A percentile compares a stretch with the other conserved stretches of the same genome.
Conservation (phyloP, 2,329 filamentous ascomycete species). For the Tolypocladium album region DNA sequence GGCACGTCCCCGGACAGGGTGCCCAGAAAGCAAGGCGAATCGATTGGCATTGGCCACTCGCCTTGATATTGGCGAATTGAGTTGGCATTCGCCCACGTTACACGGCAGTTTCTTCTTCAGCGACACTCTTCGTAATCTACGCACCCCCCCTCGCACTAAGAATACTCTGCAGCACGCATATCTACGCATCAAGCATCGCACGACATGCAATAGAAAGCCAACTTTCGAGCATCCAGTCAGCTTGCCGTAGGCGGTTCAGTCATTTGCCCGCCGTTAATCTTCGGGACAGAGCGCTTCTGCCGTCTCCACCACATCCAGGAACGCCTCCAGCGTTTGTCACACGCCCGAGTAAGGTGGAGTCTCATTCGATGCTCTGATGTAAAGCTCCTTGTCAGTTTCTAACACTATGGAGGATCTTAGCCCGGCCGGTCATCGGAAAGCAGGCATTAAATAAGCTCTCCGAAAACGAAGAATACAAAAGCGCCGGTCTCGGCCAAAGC, state of each 20-base stretch:
- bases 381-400: not conserved
- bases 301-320: not conserved
- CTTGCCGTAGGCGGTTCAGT: conserved; percentile 1
- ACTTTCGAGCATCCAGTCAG: conserved; percentile 1
- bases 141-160: not conserved
- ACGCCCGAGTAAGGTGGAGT: not conserved
- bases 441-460: not conserved
- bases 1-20: not conserved
- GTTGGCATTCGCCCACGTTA: conserved; percentile 1
- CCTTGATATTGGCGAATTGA: not conserved
- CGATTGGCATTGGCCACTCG: not conserved
- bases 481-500: not conserved
- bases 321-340: not conserved
- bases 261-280: conserved; percentile 1
- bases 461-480: not conserved
- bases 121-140: not conserved
- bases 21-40: not conserved
- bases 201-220: conserved; percentile 10
- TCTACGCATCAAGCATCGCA: conserved; percentile 5
- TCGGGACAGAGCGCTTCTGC: not conserved
- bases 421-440: not conserved
- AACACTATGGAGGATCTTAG: not conserved
- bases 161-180: not conserved
- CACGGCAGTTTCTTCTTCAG: not conserved
- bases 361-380: not conserved